Conservation (phyloP, 2,329 filamentous ascomycete species). For the Hymenoscyphus fructigenus region DNA sequence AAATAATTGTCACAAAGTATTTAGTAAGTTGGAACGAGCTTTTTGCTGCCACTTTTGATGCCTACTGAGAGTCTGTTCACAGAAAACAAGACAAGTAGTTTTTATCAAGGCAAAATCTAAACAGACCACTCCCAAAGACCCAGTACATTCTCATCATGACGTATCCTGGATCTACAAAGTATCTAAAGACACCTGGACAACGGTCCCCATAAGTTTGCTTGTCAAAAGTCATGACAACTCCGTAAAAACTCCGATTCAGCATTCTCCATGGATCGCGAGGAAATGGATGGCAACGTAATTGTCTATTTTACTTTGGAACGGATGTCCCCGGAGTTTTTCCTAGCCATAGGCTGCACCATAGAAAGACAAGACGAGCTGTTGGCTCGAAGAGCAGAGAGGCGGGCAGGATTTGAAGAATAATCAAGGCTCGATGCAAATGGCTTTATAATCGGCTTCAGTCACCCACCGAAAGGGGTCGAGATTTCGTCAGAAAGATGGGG, state of each 20-base stretch:
- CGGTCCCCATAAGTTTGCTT: too few relatives aligned
- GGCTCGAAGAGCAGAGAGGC: background rate
- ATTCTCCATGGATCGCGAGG: background rate
- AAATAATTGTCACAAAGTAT: too few relatives aligned
- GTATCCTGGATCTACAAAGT: background rate
- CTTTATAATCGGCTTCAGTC: background rate
- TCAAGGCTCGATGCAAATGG: background rate
- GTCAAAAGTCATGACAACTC: background rate
- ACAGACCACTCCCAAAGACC: too few relatives aligned
- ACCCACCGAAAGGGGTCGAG: background rate
- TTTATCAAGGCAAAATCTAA: too few relatives aligned
- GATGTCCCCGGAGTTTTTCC: background rate
- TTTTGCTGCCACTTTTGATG: too few relatives aligned
- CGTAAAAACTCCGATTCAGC: background rate
- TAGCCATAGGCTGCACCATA: background rate
- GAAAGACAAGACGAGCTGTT: too few relatives aligned
- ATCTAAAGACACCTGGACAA: background rate
- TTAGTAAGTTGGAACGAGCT: too few relatives aligned
- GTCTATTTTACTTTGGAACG: background rate
- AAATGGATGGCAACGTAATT: background rate
- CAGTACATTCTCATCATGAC: background rate
- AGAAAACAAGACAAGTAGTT: too few relatives aligned
- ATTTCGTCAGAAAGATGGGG: background rate
- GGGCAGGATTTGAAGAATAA: background rate
- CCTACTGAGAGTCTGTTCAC: too few relatives aligned